These are phyloP conservation scores for Termitomyces sp. DNA, from an alignment of 768 basidiomycete species.

Conservation along the genomic window DNA sequence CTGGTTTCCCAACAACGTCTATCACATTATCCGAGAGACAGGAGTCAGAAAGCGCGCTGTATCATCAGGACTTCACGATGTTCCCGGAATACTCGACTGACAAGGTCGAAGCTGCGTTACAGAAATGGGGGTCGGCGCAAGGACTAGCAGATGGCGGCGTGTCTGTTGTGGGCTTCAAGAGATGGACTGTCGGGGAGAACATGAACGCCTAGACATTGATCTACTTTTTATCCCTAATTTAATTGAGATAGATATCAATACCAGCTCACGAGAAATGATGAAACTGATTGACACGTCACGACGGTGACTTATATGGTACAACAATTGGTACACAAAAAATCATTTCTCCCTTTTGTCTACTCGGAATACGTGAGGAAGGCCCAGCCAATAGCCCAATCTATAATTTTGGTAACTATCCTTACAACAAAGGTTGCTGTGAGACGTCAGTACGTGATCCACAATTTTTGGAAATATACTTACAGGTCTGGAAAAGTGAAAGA, in stretches of 20 bases:
- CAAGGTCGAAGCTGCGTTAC: slow-evolving; percentile 39
- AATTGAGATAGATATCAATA: not conserved
- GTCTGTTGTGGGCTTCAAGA: slow-evolving; percentile 50
- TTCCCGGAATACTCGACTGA: slow-evolving; percentile 49
- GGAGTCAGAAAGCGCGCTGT: slow-evolving; percentile 50
- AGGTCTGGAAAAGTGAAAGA: slow-evolving; percentile 26
- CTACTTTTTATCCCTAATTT: not conserved
- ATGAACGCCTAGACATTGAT: not conserved
- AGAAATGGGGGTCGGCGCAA: slow-evolving; percentile 33
- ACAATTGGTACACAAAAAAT: not conserved
- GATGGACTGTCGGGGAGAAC: slow-evolving; percentile 60
- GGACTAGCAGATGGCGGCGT: slow-evolving; percentile 27
- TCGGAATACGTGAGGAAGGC: slow-evolving; percentile 45
- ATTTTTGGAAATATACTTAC: slow-evolving; percentile 26
- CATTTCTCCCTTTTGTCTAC: slow-evolving; percentile 19
- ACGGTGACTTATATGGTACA: not conserved
- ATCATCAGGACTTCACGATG: slow-evolving; percentile 72
- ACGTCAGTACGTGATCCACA: not conserved
- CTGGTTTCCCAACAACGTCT: slow-evolving; percentile 68
- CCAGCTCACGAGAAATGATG: not conserved
- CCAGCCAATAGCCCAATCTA: slow-evolving; percentile 32
- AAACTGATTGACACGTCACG: not conserved
- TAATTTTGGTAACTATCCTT: slow-evolving; percentile 56
- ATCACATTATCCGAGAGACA: slow-evolving; percentile 30
- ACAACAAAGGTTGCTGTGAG: slow-evolving; percentile 43